These are phyloP conservation scores for Coniochaeta pulveracea DNA, from an alignment of 2,329 filamentous ascomycete genomes.

Conservation along the genomic window DNA sequence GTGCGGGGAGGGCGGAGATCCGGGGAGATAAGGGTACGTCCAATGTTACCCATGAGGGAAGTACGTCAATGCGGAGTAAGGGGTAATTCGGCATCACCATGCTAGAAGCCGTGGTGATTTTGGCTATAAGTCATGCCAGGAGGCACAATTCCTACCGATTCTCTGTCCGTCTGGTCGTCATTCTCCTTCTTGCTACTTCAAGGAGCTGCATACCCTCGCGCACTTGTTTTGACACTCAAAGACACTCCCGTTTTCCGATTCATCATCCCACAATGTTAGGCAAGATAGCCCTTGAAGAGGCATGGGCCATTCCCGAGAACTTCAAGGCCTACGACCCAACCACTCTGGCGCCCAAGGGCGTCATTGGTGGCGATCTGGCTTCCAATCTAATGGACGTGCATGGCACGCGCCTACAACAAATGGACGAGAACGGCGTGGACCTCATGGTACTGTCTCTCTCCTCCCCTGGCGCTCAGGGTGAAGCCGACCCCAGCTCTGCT, in stretches of 20 bases:
- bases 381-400: constrained; percentile 13
- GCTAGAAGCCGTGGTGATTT: constrained; percentile 1
- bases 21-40: constrained; percentile 1
- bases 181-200: constrained; percentile 6
- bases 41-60: not conserved
- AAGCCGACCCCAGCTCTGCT: constrained; percentile 9
- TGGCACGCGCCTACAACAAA: constrained; percentile 11
- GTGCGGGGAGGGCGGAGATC: not conserved
- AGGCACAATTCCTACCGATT: not conserved
- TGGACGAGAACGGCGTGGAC: constrained; percentile 13
- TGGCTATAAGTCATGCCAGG: not conserved
- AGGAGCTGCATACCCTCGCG: not conserved
- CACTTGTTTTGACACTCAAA: not conserved
- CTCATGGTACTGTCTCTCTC: constrained; percentile 13
- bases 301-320: constrained; percentile 13
- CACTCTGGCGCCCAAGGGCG: constrained; percentile 11
- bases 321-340: constrained; percentile 11
- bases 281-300: constrained; percentile 14
- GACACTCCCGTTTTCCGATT: not conserved
- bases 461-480: constrained; percentile 11
- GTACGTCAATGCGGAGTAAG: constrained; percentile 1
- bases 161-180: constrained; percentile 5
- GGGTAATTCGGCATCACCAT: constrained; percentile 3
- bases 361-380: constrained; percentile 12
- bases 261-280: constrained; percentile 8